A percentile compares a stretch with the other conserved stretches of the same genome.
Conservation (phyloP, 495 filamentous ascomycete species). For the Sordaria brevicollis region DNA sequence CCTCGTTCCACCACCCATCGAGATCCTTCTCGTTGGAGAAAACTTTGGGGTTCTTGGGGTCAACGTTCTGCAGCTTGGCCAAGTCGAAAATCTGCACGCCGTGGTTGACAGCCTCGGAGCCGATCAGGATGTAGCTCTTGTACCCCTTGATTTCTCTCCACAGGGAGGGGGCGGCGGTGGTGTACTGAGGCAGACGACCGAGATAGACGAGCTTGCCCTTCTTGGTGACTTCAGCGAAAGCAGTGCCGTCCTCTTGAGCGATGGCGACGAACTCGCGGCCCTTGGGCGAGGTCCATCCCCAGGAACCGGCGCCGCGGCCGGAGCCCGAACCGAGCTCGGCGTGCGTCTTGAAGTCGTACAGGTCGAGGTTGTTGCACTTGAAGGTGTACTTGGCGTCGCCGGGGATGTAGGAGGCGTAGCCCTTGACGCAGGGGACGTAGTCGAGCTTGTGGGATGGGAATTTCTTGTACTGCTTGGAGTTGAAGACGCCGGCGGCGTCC, state of each 20-base stretch:
- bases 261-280: conserved; percentile 51
- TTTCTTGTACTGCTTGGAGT: conserved; percentile 26
- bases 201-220: conserved; percentile 45
- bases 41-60: conserved; percentile 16
- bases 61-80: conserved; percentile 18
- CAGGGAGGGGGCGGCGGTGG: conserved; percentile 18
- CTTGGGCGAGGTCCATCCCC: conserved; percentile 47
- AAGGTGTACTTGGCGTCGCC: conserved; percentile 38
- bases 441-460: conserved; percentile 12
- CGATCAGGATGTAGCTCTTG: conserved; percentile 37
- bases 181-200: conserved; percentile 43
- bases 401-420: conserved; percentile 30
- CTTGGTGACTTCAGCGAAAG: conserved; percentile 43
- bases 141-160: conserved; percentile 43
- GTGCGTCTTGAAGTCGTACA: conserved; percentile 45
- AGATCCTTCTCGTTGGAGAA: conserved; percentile 24
- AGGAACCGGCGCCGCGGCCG: conserved; percentile 31
- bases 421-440: conserved; percentile 34
- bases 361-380: conserved; percentile 43
- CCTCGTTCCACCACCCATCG: conserved; percentile 20
- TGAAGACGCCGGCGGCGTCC: conserved; percentile 26
- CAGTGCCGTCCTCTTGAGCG: conserved; percentile 45
- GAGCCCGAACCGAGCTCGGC: conserved; percentile 35
- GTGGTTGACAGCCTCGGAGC: conserved; percentile 36
- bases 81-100: conserved; percentile 44